phyloP scores from a whole-genome alignment of 1,284 basidiomycete species.

The Entoloma clypeatum region DNA sequence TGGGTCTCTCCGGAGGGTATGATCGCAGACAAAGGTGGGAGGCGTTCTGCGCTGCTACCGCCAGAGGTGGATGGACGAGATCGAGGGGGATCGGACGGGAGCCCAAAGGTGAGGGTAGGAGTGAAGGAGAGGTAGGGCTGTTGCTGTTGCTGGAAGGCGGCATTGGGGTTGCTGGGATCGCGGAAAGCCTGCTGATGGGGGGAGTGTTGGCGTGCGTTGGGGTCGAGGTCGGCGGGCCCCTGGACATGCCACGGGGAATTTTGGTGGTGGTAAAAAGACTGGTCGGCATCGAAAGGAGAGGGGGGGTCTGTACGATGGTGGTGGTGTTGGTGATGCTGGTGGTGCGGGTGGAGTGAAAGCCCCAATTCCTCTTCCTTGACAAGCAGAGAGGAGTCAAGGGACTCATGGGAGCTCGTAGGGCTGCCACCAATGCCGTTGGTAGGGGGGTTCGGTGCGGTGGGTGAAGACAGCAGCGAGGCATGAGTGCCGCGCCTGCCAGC shows the following conservation, averaged over 20 bases:
- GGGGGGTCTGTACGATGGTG: too few species aligned
- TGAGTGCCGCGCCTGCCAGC: slow-evolving; percentile 37
- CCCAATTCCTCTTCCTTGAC: slow-evolving; percentile 38
- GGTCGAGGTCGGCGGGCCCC: too few species aligned
- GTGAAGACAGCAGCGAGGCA: slow-evolving; percentile 1
- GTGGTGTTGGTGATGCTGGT: slow-evolving; percentile 15
- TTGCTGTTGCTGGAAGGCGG: slow-evolving; percentile 30
- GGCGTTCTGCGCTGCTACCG: slow-evolving; percentile 29
- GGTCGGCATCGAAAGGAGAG: too few species aligned
- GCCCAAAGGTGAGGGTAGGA: slow-evolving; percentile 41
- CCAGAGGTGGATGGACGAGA: slow-evolving; percentile 41
- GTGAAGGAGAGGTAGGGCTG: slow-evolving; percentile 67
- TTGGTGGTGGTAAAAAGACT: too few species aligned
- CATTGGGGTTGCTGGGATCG: slow-evolving; percentile 33
- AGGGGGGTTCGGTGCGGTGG: too few species aligned
- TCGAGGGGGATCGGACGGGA: slow-evolving; percentile 20
- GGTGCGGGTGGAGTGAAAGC: slow-evolving; percentile 28
- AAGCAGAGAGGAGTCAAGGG: too few species aligned
- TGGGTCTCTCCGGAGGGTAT: slow-evolving; percentile 36
- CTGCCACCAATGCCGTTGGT: slow-evolving; percentile 20
- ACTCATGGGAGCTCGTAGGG: slow-evolving; percentile 11
- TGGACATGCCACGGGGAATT: too few species aligned
- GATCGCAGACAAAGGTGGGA: slow-evolving; percentile 71
- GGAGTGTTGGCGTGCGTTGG: background rate
- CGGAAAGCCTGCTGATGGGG: slow-evolving; percentile 56